phyloP scores from a whole-genome alignment of 2,329 filamentous ascomycete species.

The Thielaviopsis populi region DNA sequence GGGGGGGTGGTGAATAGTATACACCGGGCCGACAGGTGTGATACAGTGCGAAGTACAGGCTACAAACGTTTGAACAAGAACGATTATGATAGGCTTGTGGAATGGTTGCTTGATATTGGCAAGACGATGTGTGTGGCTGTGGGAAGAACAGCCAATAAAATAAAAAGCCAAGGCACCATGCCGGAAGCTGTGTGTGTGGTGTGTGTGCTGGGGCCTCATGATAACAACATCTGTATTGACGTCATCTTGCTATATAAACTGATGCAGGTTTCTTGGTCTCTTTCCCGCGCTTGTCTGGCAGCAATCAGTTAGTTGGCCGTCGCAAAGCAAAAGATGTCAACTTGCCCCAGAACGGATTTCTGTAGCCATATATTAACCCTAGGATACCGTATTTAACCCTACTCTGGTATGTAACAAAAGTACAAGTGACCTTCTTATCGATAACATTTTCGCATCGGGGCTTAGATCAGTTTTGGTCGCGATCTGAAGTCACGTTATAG shows the following conservation, averaged over 20 bases:
- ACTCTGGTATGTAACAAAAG: background rate
- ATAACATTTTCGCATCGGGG: background rate
- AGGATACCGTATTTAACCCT: background rate
- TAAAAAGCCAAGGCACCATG: slow-evolving; percentile 3
- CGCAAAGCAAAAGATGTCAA: no score
- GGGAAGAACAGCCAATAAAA: background rate
- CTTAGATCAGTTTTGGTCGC: background rate
- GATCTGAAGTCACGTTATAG: background rate
- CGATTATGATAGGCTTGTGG: background rate
- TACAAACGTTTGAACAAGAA: background rate
- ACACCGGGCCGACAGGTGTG: background rate
- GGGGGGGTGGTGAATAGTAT: slow-evolving; percentile 8
- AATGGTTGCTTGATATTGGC: background rate
- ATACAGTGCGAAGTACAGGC: slow-evolving; percentile 2
- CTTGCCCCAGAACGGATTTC: no score
- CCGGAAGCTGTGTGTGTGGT: background rate
- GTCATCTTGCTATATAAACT: no score
- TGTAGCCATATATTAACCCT: background rate
- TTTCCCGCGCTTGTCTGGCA: no score
- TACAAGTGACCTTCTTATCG: background rate
- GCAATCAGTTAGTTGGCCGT: no score
- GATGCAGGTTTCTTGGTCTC: no score
- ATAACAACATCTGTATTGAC: no score
- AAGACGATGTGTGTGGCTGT: background rate
- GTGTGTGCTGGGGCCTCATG: background rate